Percentiles rank a stretch among this genome's conserved stretches.
These are phyloP conservation scores for Avena eriantha DNA, from an alignment of 176 grass and related monocot genomes.

Conservation along the genomic window DNA sequence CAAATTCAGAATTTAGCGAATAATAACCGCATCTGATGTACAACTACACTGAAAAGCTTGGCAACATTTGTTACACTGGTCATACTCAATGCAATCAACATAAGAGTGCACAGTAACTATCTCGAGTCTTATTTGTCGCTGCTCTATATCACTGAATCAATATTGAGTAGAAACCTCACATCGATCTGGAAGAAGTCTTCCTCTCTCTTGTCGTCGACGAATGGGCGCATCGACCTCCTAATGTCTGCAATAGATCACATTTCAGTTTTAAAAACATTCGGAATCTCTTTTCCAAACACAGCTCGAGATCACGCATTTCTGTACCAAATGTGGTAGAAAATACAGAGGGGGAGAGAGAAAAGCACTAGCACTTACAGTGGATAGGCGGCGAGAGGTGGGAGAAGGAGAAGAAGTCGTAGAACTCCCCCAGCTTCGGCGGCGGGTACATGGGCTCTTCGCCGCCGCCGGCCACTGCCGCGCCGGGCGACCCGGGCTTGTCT, in stretches of 20 bases:
- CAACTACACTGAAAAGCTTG: background rate
- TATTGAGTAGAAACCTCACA: slow-evolving; percentile 53
- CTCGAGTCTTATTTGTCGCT: background rate
- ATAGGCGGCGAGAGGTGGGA: slow-evolving; percentile 79
- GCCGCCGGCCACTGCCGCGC: slow-evolving; percentile 27
- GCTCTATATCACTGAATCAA: background rate
- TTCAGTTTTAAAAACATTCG: background rate
- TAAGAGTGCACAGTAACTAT: background rate
- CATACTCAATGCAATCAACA: background rate
- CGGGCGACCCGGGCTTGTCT: slow-evolving; percentile 40
- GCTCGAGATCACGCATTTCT: background rate
- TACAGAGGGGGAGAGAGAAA: background rate
- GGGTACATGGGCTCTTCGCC: slow-evolving; percentile 91
- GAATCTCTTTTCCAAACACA: background rate
- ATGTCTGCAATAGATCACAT: slow-evolving; percentile 65
- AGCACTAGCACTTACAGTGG: slow-evolving; percentile 57
- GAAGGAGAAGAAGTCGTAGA: slow-evolving; percentile 99
- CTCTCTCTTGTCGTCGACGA: slow-evolving; percentile 78
- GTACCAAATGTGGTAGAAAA: background rate
- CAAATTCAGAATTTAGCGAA: slow-evolving; percentile 17
- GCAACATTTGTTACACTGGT: slow-evolving; percentile 22
- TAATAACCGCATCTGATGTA: background rate
- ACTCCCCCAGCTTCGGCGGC: slow-evolving; percentile 84
- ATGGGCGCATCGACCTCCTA: slow-evolving; percentile 73
- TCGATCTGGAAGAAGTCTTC: slow-evolving; percentile 97